Percentiles rank a stretch among this genome's conserved stretches.
Conservation (phyloP, 768 basidiomycete genomes). For the Candolleomyces aberdarensis region DNA sequence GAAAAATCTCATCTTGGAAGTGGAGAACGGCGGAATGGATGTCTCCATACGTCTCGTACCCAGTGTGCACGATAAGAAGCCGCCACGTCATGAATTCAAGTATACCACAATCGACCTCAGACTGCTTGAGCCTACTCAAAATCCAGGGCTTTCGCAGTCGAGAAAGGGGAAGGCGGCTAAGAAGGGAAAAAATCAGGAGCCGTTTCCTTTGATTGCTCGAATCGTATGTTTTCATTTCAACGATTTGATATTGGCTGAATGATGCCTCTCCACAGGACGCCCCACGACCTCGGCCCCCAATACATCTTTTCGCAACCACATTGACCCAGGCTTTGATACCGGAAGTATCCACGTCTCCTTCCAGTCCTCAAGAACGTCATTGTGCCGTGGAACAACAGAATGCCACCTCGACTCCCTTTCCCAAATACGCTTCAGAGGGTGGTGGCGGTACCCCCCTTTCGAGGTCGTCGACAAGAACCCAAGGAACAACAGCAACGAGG, state of each 20-base stretch:
- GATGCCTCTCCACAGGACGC: slow-evolving; percentile 26
- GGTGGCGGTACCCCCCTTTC: not conserved
- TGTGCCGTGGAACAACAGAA: too few relatives aligned
- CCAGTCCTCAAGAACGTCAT: too few relatives aligned
- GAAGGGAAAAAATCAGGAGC: slow-evolving; percentile 1
- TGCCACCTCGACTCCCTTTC: too few relatives aligned
- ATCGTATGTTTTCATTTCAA: slow-evolving; percentile 25
- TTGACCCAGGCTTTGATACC: too few relatives aligned
- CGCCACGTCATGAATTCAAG: not conserved
- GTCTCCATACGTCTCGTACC: slow-evolving; percentile 39
- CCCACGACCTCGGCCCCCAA: slow-evolving; percentile 32
- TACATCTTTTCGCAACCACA: slow-evolving; percentile 30
- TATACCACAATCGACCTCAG: slow-evolving; percentile 30
- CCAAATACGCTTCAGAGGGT: not conserved
- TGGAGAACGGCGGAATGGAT: slow-evolving; percentile 38
- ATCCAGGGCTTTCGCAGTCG: slow-evolving; percentile 8
- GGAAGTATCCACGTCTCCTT: too few relatives aligned
- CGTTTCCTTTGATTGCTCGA: slow-evolving; percentile 34
- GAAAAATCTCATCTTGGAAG: slow-evolving; percentile 39
- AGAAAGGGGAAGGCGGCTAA: slow-evolving; percentile 14
- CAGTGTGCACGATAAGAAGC: slow-evolving; percentile 10
- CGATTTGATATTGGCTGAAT: not conserved
- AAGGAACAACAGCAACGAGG: not conserved
- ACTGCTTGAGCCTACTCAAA: slow-evolving; percentile 17
- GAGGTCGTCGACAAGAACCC: not conserved